Percentiles rank a stretch among this genome's conserved stretches.
phyloP scores from a whole-genome alignment of 2,329 filamentous ascomycete genomes.

The Colletotrichum magnum region DNA sequence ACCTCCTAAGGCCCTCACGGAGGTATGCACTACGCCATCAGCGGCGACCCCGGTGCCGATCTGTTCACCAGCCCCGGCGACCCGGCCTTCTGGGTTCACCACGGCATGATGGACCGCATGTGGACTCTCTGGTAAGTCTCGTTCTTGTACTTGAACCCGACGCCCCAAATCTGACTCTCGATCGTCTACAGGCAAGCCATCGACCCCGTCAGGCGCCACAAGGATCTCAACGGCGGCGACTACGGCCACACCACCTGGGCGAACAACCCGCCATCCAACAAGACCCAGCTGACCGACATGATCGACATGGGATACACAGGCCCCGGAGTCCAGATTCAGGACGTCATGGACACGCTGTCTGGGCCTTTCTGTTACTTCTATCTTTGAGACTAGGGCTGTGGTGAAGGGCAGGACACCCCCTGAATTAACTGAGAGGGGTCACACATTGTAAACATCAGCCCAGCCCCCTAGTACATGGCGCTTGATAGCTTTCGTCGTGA shows the following conservation, averaged over 20 bases:
- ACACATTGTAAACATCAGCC: too few species aligned
- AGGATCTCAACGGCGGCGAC: slow-evolving; percentile 44
- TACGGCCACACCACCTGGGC: slow-evolving; percentile 50
- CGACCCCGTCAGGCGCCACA: slow-evolving; percentile 42
- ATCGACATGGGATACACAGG: slow-evolving; percentile 50
- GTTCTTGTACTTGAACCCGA: background rate
- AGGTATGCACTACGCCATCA: slow-evolving; percentile 49
- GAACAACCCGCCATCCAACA: slow-evolving; percentile 45
- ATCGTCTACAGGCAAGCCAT: slow-evolving; percentile 40
- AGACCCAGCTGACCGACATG: slow-evolving; percentile 44
- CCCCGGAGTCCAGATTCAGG: slow-evolving; percentile 44
- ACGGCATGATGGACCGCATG: slow-evolving; percentile 47
- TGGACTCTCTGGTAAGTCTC: slow-evolving; percentile 45
- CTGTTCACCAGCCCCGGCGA: slow-evolving; percentile 45
- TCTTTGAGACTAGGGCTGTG: slow-evolving; percentile 34
- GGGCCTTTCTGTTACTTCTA: slow-evolving; percentile 51
- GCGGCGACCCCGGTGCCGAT: slow-evolving; percentile 52
- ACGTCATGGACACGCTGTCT: slow-evolving; percentile 48
- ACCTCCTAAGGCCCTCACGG: slow-evolving; percentile 42
- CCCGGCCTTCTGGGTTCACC: slow-evolving; percentile 45
- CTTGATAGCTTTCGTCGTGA: too few species aligned
- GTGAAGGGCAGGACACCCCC: background rate
- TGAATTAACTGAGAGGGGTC: too few species aligned
- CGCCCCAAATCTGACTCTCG: background rate
- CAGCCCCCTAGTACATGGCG: too few species aligned